These are phyloP conservation scores for Leishmania guyanensis DNA, from an alignment of 208 protist genomes.

Conservation along the genomic window DNA sequence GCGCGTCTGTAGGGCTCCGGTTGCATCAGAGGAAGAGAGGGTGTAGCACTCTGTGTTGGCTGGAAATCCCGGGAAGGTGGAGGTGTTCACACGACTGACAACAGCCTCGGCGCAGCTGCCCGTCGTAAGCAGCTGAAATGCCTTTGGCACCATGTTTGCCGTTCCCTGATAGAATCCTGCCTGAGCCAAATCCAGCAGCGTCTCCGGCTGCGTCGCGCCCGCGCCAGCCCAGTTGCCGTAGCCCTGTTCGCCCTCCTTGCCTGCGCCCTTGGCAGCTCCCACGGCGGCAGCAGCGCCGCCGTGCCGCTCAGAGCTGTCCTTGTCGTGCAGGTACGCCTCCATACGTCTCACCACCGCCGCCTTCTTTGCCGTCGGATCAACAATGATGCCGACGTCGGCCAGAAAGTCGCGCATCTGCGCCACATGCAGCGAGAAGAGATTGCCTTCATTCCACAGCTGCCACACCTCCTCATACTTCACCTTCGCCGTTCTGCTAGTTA, in stretches of 20 bases:
- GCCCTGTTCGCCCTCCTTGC: constrained; percentile 26
- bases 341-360: constrained; percentile 80
- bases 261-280: constrained; percentile 3
- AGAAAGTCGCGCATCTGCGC: constrained; percentile 83
- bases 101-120: constrained; percentile 78
- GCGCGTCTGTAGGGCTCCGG: constrained; percentile 63
- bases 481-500: constrained; percentile 5
- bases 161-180: constrained; percentile 86
- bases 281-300: background rate
- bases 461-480: constrained; percentile 77
- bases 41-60: constrained; percentile 92
- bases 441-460: constrained; percentile 91
- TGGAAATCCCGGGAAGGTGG: constrained; percentile 84
- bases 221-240: constrained; percentile 61
- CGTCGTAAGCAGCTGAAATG: constrained; percentile 86
- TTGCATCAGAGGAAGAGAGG: constrained; percentile 63
- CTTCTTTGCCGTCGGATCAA: constrained; percentile 52
- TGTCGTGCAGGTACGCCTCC: constrained; percentile 79
- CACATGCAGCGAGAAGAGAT: constrained; percentile 89
- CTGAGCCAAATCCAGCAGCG: constrained; percentile 86
- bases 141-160: constrained; percentile 83
- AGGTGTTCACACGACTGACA: constrained; percentile 88
- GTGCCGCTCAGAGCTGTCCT: constrained; percentile 22
- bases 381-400: constrained; percentile 27
- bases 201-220: constrained; percentile 64